Conservation (phyloP, 257 asterid species). For the Ocimum tenuiflorum region DNA sequence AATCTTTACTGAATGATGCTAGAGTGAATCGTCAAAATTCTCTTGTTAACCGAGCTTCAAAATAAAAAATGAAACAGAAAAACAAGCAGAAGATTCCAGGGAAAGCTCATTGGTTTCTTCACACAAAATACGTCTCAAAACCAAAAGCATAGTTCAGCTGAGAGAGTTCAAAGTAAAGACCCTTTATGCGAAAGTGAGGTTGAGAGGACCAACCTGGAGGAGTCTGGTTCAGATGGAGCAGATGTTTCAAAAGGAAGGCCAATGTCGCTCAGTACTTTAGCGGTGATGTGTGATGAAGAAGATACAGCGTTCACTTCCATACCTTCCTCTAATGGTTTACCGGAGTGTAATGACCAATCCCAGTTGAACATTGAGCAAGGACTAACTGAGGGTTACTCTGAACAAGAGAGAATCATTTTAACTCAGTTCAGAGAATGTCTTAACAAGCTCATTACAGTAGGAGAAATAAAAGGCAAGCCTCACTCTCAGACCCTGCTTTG, state of each 20-base stretch:
- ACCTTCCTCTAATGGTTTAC: slow-evolving; percentile 46
- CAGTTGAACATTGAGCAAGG: slow-evolving; percentile 50
- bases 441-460: slow-evolving; percentile 77
- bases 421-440: slow-evolving; percentile 91
- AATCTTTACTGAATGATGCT: background rate
- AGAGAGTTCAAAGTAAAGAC: slow-evolving; percentile 30
- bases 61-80: slow-evolving; percentile 27
- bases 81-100: slow-evolving; percentile 39
- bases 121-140: slow-evolving; percentile 37
- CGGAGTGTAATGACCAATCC: slow-evolving; percentile 36
- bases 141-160: slow-evolving; percentile 36
- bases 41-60: slow-evolving; percentile 13
- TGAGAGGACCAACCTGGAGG: slow-evolving; percentile 39
- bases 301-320: slow-evolving; percentile 57
- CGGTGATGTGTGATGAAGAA: slow-evolving; percentile 92
- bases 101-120: slow-evolving; percentile 44
- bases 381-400: slow-evolving; percentile 50
- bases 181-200: slow-evolving; percentile 33
- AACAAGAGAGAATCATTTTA: slow-evolving; percentile 86
- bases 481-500: slow-evolving; percentile 11
- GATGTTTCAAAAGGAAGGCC: slow-evolving; percentile 65
- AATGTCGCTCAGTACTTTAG: slow-evolving; percentile 91
- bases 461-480: slow-evolving; percentile 74
- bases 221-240: slow-evolving; percentile 52
- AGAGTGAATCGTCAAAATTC: background rate